Evolutionary conservation across 306 rosid species (phyloP).

Genomic region (Glycine tomentella): DNA sequence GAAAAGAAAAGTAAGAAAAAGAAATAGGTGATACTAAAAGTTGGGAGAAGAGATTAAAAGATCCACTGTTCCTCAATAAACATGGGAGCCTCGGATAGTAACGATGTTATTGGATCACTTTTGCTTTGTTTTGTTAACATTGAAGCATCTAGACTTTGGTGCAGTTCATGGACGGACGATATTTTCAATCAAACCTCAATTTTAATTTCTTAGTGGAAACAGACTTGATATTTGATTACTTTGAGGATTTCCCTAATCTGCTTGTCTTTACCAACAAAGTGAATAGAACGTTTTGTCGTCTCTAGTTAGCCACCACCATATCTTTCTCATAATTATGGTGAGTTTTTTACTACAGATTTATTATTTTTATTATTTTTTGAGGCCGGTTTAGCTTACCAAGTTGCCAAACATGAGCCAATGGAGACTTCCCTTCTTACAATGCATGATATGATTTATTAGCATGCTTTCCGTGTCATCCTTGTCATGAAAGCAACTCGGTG

Average conservation of each 20-base stretch:
- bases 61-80: not conserved
- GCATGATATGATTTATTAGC: slow-evolving; percentile 7
- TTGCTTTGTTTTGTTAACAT: not conserved
- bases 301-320: not conserved
- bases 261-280: not conserved
- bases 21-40: not conserved
- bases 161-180: slow-evolving; percentile 21
- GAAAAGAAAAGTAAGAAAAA: not conserved
- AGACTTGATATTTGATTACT: not conserved
- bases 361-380: not conserved
- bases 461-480: slow-evolving; percentile 18
- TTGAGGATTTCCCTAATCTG: not conserved
- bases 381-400: slow-evolving; percentile 29
- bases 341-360: not conserved
- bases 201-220: too few species aligned
- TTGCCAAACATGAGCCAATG: not conserved
- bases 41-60: not conserved
- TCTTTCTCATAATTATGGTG: not conserved
- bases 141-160: not conserved
- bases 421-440: slow-evolving; percentile 17
- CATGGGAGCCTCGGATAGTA: slow-evolving; percentile 1
- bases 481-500: not conserved
- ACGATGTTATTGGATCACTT: not conserved
- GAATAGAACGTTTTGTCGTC: not conserved
- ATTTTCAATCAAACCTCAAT: slow-evolving; percentile 1